Base-by-base conservation (phyloP, 2,329 filamentous ascomycete genomes). In the Cercospora sp. region DNA sequence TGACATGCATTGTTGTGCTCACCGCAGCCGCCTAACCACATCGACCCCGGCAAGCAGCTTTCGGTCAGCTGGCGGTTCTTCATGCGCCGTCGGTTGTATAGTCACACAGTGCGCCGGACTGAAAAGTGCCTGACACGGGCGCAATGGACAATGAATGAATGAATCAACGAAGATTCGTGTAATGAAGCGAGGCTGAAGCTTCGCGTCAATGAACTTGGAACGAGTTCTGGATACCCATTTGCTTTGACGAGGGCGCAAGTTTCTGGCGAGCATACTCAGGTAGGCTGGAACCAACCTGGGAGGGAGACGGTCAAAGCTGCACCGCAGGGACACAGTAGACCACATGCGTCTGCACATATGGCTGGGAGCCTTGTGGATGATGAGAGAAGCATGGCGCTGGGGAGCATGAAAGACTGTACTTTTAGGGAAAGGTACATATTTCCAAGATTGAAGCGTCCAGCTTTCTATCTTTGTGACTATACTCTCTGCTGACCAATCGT, bases 201-300 rank as follows among this genome's bases (percentile, higher is more conserved):
- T 40, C 30, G 45, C 24, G 28, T 34, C 45, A 34, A 43, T 57
- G 61, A 32, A 61, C 43, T 65, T 68, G 63, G 26, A 24, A 65
- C 65, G 62, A 65, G 69, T 65, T 71, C 67, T 68, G 69, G 63
- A 69, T 69, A 69, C 67, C 67, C 67, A 69, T 68, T 69, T 71
- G 69, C 61, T 67, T 66, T 68, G 66, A 58, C 49, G 18, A 57
- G 45, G 30, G 62, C 62, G 51, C 21, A 45, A 34, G 24, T 43
- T 34, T 63, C 55, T 12, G 16, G 58, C 32, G 37, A 26, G 37
- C 30, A 40, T 40, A 55, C 12, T 53, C 7, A 49, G 28, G 3
- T 49, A 30, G 45, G 53, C 61, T 55, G 61, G 61, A 40, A 32
- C 30, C 24, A 28, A 43, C n/a, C 28, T 13, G 5, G 10, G 7